Conservation (phyloP, 345 rosid species). For the Hirschfeldia incana region DNA sequence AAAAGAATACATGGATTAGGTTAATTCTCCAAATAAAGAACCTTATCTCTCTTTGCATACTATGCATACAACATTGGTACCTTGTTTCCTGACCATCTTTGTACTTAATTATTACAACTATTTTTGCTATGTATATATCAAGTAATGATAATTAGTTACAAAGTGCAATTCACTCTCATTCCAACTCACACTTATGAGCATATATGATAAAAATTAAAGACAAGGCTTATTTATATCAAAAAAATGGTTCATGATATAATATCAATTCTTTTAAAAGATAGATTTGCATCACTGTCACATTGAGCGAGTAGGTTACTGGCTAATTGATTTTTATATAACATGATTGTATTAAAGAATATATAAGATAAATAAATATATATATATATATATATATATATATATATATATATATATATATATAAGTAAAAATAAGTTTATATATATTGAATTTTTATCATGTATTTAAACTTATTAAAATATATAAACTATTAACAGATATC, state of each 20-base stretch:
- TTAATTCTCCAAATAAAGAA: slow-evolving; percentile 9
- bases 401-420: neutral
- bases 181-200: slow-evolving; percentile 17
- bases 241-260: slow-evolving; percentile 16
- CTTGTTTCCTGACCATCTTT: slow-evolving; percentile 9
- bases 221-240: neutral
- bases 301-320: slow-evolving; percentile 7
- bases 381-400: neutral
- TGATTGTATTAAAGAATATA: neutral
- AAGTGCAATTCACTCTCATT: slow-evolving; percentile 3
- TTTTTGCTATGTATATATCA: slow-evolving; percentile 9
- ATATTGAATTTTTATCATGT: neutral
- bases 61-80: neutral
- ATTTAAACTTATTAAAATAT: neutral
- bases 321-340: neutral
- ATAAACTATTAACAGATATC: neutral
- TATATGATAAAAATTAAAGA: neutral
- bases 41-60: slow-evolving; percentile 14
- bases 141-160: neutral
- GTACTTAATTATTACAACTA: neutral
- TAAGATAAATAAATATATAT: neutral
- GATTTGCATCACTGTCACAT: slow-evolving; percentile 27
- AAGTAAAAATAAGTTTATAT: neutral
- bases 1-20: slow-evolving; percentile 15
- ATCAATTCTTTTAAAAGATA: slow-evolving; percentile 16